Conservation (phyloP, 2,329 filamentous ascomycete genomes). For the Scedosporium aurantiacum region DNA sequence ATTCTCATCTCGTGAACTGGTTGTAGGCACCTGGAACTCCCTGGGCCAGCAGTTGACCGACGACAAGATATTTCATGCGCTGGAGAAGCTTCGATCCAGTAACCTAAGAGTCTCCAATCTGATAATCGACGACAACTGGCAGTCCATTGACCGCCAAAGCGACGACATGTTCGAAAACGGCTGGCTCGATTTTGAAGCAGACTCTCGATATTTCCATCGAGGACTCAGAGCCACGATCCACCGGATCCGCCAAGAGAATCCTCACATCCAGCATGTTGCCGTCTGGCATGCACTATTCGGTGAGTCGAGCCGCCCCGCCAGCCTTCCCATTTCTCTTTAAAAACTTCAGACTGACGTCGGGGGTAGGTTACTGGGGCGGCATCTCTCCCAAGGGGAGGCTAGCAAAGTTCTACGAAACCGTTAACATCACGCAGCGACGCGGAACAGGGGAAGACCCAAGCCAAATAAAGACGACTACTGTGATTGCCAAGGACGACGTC, state of each 20-base stretch:
- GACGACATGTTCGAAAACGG: constrained; percentile 45
- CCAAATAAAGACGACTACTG: constrained; percentile 55
- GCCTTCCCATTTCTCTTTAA: too few species aligned
- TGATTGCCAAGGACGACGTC: constrained; percentile 66
- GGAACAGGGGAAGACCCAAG: constrained; percentile 19
- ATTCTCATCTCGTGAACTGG: not conserved
- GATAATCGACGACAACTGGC: constrained; percentile 98
- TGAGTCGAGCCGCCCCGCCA: constrained; percentile 3
- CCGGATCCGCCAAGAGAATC: constrained; percentile 57
- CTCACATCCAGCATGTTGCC: constrained; percentile 68
- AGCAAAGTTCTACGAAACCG: constrained; percentile 67
- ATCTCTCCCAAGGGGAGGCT: constrained; percentile 66
- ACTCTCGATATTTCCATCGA: constrained; percentile 63
- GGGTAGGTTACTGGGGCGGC: constrained; percentile 74
- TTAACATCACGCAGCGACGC: constrained; percentile 31
- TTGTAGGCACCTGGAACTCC: constrained; percentile 75
- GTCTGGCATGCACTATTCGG: constrained; percentile 83
- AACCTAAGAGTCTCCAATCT: constrained; percentile 72
- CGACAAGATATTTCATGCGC: constrained; percentile 63
- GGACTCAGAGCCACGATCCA: constrained; percentile 64
- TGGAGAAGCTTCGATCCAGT: constrained; percentile 58
- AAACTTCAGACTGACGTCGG: not conserved
- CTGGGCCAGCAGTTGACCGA: constrained; percentile 76
- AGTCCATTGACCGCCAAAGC: constrained; percentile 51
- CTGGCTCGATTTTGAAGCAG: constrained; percentile 81